phyloP scores from a whole-genome alignment of 257 asterid genomes.

The Pogostemon cablin region DNA sequence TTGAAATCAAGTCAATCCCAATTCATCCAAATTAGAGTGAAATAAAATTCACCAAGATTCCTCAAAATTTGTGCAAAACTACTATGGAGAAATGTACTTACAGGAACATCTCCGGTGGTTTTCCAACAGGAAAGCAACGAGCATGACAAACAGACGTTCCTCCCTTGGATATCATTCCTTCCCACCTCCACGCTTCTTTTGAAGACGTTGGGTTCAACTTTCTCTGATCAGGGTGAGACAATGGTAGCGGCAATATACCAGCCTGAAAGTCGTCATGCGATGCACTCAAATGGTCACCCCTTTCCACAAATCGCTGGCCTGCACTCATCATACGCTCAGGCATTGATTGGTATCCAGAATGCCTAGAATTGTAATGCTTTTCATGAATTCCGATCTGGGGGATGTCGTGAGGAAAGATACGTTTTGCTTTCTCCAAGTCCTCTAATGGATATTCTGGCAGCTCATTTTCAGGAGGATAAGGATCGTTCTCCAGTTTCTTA shows the following conservation, averaged over 20 bases:
- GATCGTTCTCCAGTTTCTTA: slow-evolving; percentile 58
- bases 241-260: slow-evolving; percentile 49
- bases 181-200: slow-evolving; percentile 94
- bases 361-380: slow-evolving; percentile 55
- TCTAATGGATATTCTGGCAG: slow-evolving; percentile 80
- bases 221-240: slow-evolving; percentile 47
- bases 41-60: background rate
- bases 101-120: slow-evolving; percentile 75
- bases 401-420: slow-evolving; percentile 42
- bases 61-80: background rate
- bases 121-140: slow-evolving; percentile 98
- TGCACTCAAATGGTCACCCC: slow-evolving; percentile 53
- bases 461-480: slow-evolving; percentile 59
- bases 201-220: slow-evolving; percentile 55
- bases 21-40: background rate
- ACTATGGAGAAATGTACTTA: slow-evolving; percentile 50
- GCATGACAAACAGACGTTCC: slow-evolving; percentile 86
- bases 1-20: background rate
- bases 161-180: slow-evolving; percentile 90
- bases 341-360: slow-evolving; percentile 50
- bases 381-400: slow-evolving; percentile 46
- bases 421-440: slow-evolving; percentile 61
- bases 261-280: slow-evolving; percentile 53
- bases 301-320: slow-evolving; percentile 49
- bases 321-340: slow-evolving; percentile 46